Evolutionary conservation across 1,139 yeast genomes (phyloP).

Genomic region (Yamadazyma pseudoaaseri): DNA sequence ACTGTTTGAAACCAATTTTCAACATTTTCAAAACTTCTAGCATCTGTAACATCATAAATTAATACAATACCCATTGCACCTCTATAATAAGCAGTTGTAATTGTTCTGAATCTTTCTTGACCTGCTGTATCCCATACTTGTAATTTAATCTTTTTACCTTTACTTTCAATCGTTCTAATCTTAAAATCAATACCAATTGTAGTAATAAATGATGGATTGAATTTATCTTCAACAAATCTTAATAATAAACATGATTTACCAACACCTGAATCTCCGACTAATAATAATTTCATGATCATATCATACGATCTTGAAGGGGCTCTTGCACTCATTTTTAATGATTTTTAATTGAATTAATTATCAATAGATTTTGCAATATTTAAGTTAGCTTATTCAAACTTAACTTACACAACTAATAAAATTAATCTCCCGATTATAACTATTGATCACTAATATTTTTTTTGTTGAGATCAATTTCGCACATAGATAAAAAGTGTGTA

Average conservation of each 20-base stretch:
- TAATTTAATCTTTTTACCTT: constrained; percentile 87
- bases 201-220: constrained; percentile 93
- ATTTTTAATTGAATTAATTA: too few relatives aligned
- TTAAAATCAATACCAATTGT: constrained; percentile 98
- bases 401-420: too few relatives aligned
- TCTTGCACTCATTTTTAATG: constrained; percentile 52
- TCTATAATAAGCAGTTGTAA: constrained; percentile 96
- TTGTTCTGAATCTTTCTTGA: constrained; percentile 96
- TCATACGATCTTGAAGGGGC: constrained; percentile 82
- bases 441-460: constrained; percentile 3
- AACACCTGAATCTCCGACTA: constrained; percentile 97
- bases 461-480: constrained; percentile 1
- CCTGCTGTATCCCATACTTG: constrained; percentile 99
- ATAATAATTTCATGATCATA: constrained; percentile 86
- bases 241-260: constrained; percentile 94
- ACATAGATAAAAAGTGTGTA: neutral
- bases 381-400: too few relatives aligned
- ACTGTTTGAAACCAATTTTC: constrained; percentile 95
- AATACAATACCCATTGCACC: constrained; percentile 98
- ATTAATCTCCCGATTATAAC: neutral
- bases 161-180: constrained; percentile 92
- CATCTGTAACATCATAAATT: constrained; percentile 95
- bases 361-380: too few relatives aligned
- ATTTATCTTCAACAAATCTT: constrained; percentile 95
- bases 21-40: constrained; percentile 80